Percentiles rank a stretch among this genome's conserved stretches.
Conservation (phyloP, 164 flowering plant genomes). For the Vitis riparia region DNA sequence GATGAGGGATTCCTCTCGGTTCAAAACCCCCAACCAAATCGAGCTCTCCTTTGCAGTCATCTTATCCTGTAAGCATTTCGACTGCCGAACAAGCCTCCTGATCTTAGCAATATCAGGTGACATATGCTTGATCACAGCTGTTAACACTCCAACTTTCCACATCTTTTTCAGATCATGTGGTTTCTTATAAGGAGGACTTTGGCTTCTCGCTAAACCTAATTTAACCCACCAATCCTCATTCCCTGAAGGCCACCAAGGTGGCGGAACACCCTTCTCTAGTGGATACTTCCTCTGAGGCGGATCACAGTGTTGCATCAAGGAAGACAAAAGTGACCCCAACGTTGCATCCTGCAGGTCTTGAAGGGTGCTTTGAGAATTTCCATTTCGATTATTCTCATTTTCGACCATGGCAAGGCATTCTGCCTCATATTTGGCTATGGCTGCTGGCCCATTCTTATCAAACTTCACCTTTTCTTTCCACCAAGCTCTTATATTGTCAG, state of each 20-base stretch:
- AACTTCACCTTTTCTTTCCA: constrained; percentile 77
- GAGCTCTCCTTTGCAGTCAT: constrained; percentile 86
- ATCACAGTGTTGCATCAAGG: constrained; percentile 64
- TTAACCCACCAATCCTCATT: constrained; percentile 65
- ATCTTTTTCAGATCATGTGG: constrained; percentile 72
- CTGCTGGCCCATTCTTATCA: constrained; percentile 75
- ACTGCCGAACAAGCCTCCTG: constrained; percentile 64
- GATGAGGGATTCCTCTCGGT: constrained; percentile 58
- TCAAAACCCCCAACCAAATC: constrained; percentile 74
- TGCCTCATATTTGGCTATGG: constrained; percentile 57
- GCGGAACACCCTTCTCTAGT: constrained; percentile 55
- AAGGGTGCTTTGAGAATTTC: constrained; percentile 42
- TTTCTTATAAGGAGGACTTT: constrained; percentile 60
- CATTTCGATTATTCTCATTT: constrained; percentile 31
- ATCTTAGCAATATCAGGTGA: constrained; percentile 88
- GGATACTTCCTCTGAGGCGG: constrained; percentile 64
- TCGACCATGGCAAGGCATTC: constrained; percentile 44
- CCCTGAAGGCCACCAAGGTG: constrained; percentile 77
- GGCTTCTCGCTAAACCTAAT: constrained; percentile 44
- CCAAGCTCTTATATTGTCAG: constrained; percentile 70
- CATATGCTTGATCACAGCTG: constrained; percentile 87
- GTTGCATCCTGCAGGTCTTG: constrained; percentile 73
- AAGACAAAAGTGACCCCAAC: constrained; percentile 54
- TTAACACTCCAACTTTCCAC: constrained; percentile 75
- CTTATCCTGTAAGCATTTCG: constrained; percentile 82